phyloP scores from a whole-genome alignment of 192 early-diverging fungal species.

The Coemansia guatemalensis region DNA sequence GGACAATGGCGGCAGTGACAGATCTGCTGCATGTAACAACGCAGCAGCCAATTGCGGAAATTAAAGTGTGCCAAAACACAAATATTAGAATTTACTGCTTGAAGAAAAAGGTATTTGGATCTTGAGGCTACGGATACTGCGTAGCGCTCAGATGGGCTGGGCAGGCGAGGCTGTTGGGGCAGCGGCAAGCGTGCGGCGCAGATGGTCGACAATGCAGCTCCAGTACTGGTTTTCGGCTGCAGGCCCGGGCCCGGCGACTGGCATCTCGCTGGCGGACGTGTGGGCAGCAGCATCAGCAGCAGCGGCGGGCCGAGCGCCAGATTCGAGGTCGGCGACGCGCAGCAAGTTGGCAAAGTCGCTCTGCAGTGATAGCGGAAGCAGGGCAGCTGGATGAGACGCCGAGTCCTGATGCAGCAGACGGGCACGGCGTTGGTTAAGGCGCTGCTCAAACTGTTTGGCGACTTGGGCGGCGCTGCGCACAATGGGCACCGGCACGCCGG shows the following conservation, averaged over 20 bases:
- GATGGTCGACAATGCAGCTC: slow-evolving; percentile 52
- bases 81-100: too few relatives aligned
- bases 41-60: too few relatives aligned
- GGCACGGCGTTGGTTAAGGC: slow-evolving; percentile 20
- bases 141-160: not conserved
- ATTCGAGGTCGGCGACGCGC: slow-evolving; percentile 35
- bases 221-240: slow-evolving; percentile 55
- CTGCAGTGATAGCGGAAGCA: slow-evolving; percentile 40
- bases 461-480: slow-evolving; percentile 68
- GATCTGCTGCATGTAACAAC: too few relatives aligned
- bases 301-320: not conserved
- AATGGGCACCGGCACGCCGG: slow-evolving; percentile 75
- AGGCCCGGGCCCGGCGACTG: slow-evolving; percentile 19
- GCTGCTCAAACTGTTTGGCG: slow-evolving; percentile 73
- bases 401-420: not conserved
- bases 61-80: too few relatives aligned
- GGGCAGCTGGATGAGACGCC: not conserved
- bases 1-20: too few relatives aligned
- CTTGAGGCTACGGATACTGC: too few relatives aligned
- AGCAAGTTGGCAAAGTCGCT: slow-evolving; percentile 56
- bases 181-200: slow-evolving; percentile 28
- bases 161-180: slow-evolving; percentile 3
- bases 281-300: not conserved
- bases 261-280: slow-evolving; percentile 9
- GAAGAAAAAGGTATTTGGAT: too few relatives aligned